Percentiles rank a stretch among this genome's conserved stretches.
Evolutionary conservation across 1,139 yeast species (phyloP).

Genomic region (Yamadazyma diospyri): DNA sequence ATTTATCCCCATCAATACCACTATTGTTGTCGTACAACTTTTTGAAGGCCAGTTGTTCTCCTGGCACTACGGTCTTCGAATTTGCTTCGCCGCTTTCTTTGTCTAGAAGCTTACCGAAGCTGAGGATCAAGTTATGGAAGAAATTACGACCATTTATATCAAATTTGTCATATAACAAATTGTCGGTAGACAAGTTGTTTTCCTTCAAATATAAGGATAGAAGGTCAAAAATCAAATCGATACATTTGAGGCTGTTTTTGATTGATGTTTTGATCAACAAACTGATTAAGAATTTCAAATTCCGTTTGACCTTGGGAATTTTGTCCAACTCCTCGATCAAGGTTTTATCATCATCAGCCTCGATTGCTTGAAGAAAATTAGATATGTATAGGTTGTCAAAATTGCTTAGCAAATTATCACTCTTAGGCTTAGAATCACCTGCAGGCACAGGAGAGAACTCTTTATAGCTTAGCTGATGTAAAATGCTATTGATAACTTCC

Average conservation of each 20-base stretch:
- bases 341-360: slow-evolving; percentile 41
- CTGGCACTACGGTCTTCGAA: slow-evolving; percentile 24
- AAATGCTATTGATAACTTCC: slow-evolving; percentile 50
- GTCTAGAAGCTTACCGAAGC: slow-evolving; percentile 56
- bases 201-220: slow-evolving; percentile 16
- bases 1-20: slow-evolving; percentile 62
- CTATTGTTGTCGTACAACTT: slow-evolving; percentile 29
- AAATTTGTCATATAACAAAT: slow-evolving; percentile 49
- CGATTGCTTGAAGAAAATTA: slow-evolving; percentile 29
- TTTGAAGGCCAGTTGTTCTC: slow-evolving; percentile 31
- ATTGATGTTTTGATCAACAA: slow-evolving; percentile 65
- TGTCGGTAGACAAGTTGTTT: slow-evolving; percentile 16
- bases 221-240: slow-evolving; percentile 47
- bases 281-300: slow-evolving; percentile 46
- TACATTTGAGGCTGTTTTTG: slow-evolving; percentile 47
- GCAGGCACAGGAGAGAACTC: slow-evolving; percentile 10
- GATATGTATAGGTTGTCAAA: slow-evolving; percentile 29
- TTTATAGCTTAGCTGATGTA: slow-evolving; percentile 36
- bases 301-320: slow-evolving; percentile 16
- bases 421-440: background rate
- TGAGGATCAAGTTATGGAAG: slow-evolving; percentile 77
- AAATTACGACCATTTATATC: slow-evolving; percentile 84
- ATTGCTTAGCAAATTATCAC: slow-evolving; percentile 16
- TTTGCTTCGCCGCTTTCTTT: slow-evolving; percentile 19
- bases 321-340: slow-evolving; percentile 37